These are phyloP conservation scores for Saksenaea oblongispora DNA, from an alignment of 371 early-diverging fungal genomes.

Conservation along the genomic window DNA sequence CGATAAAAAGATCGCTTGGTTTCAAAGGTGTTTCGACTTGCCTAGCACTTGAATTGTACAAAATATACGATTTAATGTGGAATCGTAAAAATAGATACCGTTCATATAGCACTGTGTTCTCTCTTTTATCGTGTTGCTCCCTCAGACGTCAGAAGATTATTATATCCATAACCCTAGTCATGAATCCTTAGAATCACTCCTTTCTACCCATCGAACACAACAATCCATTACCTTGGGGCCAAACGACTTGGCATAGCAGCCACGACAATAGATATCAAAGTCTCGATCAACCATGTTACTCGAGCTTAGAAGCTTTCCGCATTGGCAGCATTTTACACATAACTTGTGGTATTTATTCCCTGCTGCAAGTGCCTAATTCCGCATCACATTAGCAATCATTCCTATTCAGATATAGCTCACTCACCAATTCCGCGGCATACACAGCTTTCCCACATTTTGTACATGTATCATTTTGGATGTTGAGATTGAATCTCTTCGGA, in stretches of 20 bases:
- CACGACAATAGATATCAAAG: constrained; percentile 45
- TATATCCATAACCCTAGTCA: constrained; percentile 25
- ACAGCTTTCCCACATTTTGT: constrained; percentile 46
- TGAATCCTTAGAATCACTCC: not conserved
- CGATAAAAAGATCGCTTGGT: too few species aligned
- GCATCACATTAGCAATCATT: not conserved
- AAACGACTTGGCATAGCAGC: constrained; percentile 46
- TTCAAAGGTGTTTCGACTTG: too few species aligned
- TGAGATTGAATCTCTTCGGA: constrained; percentile 43
- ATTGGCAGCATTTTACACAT: constrained; percentile 44
- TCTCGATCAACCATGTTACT: constrained; percentile 52
- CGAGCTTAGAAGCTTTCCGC: constrained; percentile 47
- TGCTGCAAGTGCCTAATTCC: constrained; percentile 37
- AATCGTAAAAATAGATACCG: too few species aligned
- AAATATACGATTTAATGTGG: too few species aligned
- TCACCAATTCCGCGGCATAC: constrained; percentile 51
- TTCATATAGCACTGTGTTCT: not conserved
- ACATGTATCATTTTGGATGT: constrained; percentile 41
- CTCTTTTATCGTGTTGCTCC: constrained; percentile 16
- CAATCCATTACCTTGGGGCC: constrained; percentile 38
- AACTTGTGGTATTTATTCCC: constrained; percentile 53
- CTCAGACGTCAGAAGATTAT: constrained; percentile 15
- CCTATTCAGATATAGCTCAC: not conserved
- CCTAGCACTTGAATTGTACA: too few species aligned
- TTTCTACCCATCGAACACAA: not conserved